Base-by-base conservation (phyloP, 768 basidiomycete genomes). In the Panaeolus papilionaceus region DNA sequence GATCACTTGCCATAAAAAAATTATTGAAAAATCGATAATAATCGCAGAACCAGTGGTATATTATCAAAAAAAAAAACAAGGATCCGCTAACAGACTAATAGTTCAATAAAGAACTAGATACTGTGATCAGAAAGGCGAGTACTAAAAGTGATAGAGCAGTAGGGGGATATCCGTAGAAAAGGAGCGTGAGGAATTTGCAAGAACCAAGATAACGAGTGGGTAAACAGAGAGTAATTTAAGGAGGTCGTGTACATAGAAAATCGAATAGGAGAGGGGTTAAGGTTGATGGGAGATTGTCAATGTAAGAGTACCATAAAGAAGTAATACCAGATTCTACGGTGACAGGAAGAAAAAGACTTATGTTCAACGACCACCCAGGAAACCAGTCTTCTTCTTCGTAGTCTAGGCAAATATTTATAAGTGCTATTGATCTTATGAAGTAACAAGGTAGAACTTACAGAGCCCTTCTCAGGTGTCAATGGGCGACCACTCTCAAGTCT, bases 401-500 rank as follows among this genome's bases (percentile, higher is more conserved):
- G 88, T 86, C 86, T 88, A 74, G 14, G 64, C 72, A 69, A 38
- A 62, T 62, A 70, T 63, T 68, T 51, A 67, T 74, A 47, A 72
- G 66, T 20, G 20, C n/a, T 58, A 33, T 16, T 16, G 62, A 69
- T 28, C 8, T 66, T 70, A 45, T 72, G 69, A 66, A 63, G 18
- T 54, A 58, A 38, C 62, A 37, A n/a, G 62, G 69, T 54, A 65
- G 66, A 18, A 85, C 92, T 81, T 76, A 95, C 94, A 72, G 89
- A 87, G 68, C 86, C 84, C 85, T 96, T 97, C 83, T 99, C 96
- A 20, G 96, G 97, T 42, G 96, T 98, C 80, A 98, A 83, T 65
- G 96, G 95, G 75, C 97, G 88, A 61, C 97, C 97, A 71, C 89
- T 92, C 83, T 98, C 96, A 79, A 98, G 89, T 76, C 91, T 90